Evolutionary conservation across 139 green algal genomes (phyloP), one percentile per base, ranked within the genome.

Genomic region (Nannochloris sp.): DNA sequence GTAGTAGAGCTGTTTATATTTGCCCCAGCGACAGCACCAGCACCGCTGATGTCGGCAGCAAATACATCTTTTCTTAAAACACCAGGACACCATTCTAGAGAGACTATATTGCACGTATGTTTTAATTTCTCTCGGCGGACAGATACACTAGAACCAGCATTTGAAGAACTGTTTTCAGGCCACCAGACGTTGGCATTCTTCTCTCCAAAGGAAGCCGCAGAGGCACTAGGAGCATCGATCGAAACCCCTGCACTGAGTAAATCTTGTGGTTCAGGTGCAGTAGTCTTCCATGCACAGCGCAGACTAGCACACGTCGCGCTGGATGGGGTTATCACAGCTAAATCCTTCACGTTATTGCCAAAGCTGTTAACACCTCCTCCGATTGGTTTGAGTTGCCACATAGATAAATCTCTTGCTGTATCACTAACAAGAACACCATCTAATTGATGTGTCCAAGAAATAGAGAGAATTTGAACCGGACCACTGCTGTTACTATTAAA

Each of bases 371-470:
- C 38, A n/a, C 10, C 33, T 38, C 32, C n/a, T 31, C 15, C 10
- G 8, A 23, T 6, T 27, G 31, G 45, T 15, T 25, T 4, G 54
- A 68, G 32, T 30, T 42, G 63, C 67, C 67, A 74, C 67, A 74
- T 74, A 2, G 33, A 46, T 6, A 74, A 35, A 30, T 15, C 29
- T 19, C 58, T 55, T 7, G 39, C 44, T 13, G 24, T 37, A 54
- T 39, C 48, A 38, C 55, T 67, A 36, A 54, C 63, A 23, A 74
- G 59, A 23, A 75, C 29, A 12, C 68, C 68, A 44, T 75, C 68
- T 33, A 75, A 30, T 53, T 75, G 68, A 51, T 75, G 60, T 8
- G 68, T 75, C 68, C 68, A 75, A 31, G 45, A 61, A 19, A 70
- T 36, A 1, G 31, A 54, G 54, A 70, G 23, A 19, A 70, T 8